Conservation (phyloP, 2,329 filamentous ascomycete genomes). For the Penicillium oxalicum region DNA sequence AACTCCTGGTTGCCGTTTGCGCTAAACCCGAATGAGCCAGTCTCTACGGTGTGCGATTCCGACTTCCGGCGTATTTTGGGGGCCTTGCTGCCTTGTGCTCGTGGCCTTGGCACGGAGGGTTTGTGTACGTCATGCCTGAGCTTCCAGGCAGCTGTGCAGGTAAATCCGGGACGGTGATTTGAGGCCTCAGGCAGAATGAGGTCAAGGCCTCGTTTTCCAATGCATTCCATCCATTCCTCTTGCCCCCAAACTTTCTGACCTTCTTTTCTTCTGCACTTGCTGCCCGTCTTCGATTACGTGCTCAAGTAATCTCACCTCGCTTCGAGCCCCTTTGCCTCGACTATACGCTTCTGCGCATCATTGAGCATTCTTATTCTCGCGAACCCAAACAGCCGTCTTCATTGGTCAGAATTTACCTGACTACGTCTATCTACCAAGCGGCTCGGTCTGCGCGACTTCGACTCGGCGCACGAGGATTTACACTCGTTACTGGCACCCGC, state of each 20-base stretch:
- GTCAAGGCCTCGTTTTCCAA: constrained; percentile 34
- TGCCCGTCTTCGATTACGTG: constrained; percentile 1
- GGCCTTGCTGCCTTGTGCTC: neutral
- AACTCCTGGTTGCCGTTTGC: constrained; percentile 32
- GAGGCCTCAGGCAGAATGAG: constrained; percentile 20
- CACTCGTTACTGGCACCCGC: constrained; percentile 10
- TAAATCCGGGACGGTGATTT: constrained; percentile 1
- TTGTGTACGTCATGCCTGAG: constrained; percentile 4
- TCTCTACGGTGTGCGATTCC: constrained; percentile 18
- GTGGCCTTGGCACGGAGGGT: neutral
- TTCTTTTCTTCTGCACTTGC: constrained; percentile 15
- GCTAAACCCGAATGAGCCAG: constrained; percentile 26
- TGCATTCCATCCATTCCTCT: constrained; percentile 33
- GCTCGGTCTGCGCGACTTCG: constrained; percentile 28
- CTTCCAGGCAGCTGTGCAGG: neutral
- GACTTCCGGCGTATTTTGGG: constrained; percentile 19
- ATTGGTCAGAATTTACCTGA: constrained; percentile 31
- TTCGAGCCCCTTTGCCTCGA: constrained; percentile 13
- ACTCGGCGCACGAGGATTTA: constrained; percentile 22
- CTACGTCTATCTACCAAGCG: constrained; percentile 30
- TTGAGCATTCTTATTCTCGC: constrained; percentile 13
- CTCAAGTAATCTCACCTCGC: constrained; percentile 2
- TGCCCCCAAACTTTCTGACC: constrained; percentile 23
- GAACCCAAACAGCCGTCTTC: constrained; percentile 18
- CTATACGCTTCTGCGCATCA: constrained; percentile 14